Percentiles rank a stretch among this genome's conserved stretches.
Evolutionary conservation across 1,139 yeast species (phyloP).

Genomic region (Candida frijolesensis): DNA sequence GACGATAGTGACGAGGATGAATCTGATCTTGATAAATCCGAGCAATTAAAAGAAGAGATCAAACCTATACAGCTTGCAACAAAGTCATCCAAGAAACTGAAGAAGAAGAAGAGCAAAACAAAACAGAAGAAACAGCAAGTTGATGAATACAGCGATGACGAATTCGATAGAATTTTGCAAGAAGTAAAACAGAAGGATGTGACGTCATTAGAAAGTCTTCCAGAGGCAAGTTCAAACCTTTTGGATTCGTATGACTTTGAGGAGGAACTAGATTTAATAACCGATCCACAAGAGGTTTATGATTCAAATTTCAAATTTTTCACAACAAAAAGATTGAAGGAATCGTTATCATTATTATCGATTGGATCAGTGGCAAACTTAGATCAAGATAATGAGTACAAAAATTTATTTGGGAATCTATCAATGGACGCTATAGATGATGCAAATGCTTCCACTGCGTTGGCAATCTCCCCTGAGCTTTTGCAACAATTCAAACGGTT

Average conservation of each 20-base stretch:
- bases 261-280: constrained; percentile 30
- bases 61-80: not conserved
- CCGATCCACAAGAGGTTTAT: constrained; percentile 42
- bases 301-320: constrained; percentile 49
- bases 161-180: constrained; percentile 41
- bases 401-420: constrained; percentile 70
- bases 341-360: constrained; percentile 42
- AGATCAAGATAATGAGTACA: constrained; percentile 81
- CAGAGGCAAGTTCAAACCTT: constrained; percentile 26
- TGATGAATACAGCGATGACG: constrained; percentile 39
- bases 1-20: constrained; percentile 30
- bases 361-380: constrained; percentile 54
- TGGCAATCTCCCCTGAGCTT: constrained; percentile 66
- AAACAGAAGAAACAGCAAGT: constrained; percentile 19
- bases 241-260: constrained; percentile 34
- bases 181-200: constrained; percentile 36
- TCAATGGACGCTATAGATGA: constrained; percentile 71
- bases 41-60: not conserved
- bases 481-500: constrained; percentile 63
- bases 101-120: constrained; percentile 20
- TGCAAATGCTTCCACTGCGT: constrained; percentile 64
- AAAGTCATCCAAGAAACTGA: constrained; percentile 14
- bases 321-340: constrained; percentile 43
- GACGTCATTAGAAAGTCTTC: constrained; percentile 9
- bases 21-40: constrained; percentile 7